Evolutionary conservation across 2,329 filamentous ascomycete genomes (phyloP).

Genomic region (Falciphora oryzae): DNA sequence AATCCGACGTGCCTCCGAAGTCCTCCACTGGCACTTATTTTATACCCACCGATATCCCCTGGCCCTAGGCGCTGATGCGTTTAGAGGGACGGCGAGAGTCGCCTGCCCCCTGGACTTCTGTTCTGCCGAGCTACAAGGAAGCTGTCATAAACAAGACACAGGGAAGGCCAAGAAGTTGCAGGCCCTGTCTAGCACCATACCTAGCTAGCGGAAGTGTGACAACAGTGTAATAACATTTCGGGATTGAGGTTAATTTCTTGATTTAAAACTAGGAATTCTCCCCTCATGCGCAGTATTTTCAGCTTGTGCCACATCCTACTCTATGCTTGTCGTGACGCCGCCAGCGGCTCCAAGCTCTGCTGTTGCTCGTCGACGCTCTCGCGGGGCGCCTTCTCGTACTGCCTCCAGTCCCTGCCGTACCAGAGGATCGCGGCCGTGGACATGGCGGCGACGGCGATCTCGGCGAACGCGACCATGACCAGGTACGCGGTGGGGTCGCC

Average conservation of each 20-base stretch:
- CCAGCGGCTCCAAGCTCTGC: background rate
- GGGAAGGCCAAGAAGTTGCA: no score
- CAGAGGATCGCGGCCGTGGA: constrained; percentile 8
- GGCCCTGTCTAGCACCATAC: no score
- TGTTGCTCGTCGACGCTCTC: no score
- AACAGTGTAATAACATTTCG: no score
- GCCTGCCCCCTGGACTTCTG: background rate
- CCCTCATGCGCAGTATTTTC: background rate
- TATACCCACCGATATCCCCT: background rate
- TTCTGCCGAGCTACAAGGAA: background rate
- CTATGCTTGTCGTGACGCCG: background rate
- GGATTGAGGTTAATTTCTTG: background rate
- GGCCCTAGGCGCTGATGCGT: background rate
- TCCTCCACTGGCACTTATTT: background rate
- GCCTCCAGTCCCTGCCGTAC: constrained; percentile 9
- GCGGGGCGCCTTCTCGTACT: constrained; percentile 1
- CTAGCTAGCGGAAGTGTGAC: no score
- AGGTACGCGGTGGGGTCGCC: constrained; percentile 23
- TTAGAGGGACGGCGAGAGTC: no score
- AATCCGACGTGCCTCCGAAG: background rate
- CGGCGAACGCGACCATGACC: constrained; percentile 25
- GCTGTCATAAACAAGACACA: no score
- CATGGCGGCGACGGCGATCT: constrained; percentile 22
- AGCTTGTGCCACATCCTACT: background rate
- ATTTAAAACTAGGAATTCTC: background rate